phyloP scores from a whole-genome alignment of 805 yeast genomes.

The Ogataea ganodermae region DNA sequence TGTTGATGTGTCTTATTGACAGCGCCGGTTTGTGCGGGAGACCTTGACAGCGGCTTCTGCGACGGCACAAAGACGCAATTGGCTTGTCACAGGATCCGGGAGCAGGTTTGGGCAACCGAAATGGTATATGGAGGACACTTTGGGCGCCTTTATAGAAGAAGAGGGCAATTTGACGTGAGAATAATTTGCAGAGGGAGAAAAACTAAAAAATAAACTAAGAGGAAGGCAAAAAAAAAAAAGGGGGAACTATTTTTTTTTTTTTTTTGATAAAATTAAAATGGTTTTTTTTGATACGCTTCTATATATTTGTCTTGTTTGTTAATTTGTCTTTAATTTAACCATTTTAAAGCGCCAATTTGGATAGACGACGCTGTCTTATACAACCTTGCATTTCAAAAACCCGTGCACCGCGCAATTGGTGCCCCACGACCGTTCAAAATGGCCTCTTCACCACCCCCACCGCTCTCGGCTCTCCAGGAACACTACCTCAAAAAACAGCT shows the following conservation, averaged over 20 bases:
- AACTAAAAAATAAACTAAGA: not conserved
- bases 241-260: no score
- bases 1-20: not conserved
- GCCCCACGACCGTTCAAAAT: not conserved
- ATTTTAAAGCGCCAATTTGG: no score
- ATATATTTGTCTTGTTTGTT: no score
- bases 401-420: not conserved
- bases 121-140: not conserved
- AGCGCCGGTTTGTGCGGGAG: constrained; percentile 1
- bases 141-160: not conserved
- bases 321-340: no score
- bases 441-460: not conserved
- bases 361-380: no score
- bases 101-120: not conserved
- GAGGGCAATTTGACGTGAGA: not conserved
- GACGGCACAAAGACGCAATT: not conserved
- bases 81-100: not conserved
- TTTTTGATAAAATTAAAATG: no score
- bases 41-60: not conserved
- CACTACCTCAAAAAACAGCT: constrained; percentile 87
- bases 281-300: no score
- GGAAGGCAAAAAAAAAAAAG: not conserved
- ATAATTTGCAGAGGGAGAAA: not conserved
- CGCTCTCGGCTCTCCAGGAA: constrained; percentile 54
- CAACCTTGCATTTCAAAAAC: no score